A percentile compares a stretch with the other conserved stretches of the same genome.
These are phyloP conservation scores for Phtheirospermum japonicum DNA, from an alignment of 257 asterid genomes.

Conservation along the genomic window DNA sequence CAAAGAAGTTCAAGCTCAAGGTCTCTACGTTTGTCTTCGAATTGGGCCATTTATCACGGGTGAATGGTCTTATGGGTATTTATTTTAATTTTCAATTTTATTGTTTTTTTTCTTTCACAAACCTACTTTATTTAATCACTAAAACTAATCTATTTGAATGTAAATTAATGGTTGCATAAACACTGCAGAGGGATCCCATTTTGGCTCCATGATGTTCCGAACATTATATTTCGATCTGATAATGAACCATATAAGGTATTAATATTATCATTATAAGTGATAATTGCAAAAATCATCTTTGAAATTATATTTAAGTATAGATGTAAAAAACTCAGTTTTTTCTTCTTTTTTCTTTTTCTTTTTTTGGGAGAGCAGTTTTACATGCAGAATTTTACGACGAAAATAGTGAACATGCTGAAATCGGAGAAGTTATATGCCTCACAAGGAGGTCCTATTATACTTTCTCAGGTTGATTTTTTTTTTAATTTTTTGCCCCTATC, in stretches of 20 bases:
- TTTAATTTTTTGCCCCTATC: background rate
- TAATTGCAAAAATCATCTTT: background rate
- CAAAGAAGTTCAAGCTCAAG: constrained; percentile 66
- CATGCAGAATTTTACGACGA: constrained; percentile 71
- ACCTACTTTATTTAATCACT: background rate
- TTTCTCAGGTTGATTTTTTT: constrained; percentile 56
- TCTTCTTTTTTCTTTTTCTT: background rate
- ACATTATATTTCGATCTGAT: constrained; percentile 60
- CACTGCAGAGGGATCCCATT: constrained; percentile 73
- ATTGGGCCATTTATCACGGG: constrained; percentile 82
- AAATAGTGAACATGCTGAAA: constrained; percentile 71
- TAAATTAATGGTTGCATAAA: background rate
- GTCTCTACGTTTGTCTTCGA: constrained; percentile 73
- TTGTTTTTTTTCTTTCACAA: background rate
- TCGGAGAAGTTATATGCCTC: constrained; percentile 73
- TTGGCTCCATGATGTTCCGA: constrained; percentile 86
- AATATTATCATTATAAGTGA: background rate
- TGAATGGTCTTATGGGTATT: constrained; percentile 97
- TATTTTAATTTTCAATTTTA: background rate
- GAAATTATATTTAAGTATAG: background rate
- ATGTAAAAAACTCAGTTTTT: background rate
- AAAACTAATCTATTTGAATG: background rate
- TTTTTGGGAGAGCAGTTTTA: constrained; percentile 35
- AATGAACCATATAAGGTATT: constrained; percentile 79
- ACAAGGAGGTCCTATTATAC: constrained; percentile 89